Conservation (phyloP, 768 basidiomycete species). For the Filobasidium wieringae region DNA sequence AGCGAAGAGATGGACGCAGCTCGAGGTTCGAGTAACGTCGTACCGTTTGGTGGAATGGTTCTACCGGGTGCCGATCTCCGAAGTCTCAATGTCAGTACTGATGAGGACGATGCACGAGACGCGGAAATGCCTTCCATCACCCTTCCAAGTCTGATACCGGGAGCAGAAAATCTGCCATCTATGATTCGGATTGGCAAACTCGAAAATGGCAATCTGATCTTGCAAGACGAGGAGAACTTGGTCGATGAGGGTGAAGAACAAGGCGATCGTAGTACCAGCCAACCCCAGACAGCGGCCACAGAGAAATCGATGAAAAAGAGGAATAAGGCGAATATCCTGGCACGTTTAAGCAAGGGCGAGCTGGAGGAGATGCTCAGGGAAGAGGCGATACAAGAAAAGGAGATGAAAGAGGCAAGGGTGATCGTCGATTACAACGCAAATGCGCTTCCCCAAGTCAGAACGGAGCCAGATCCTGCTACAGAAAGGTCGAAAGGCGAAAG, state of each 20-base stretch:
- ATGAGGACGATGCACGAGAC: neutral
- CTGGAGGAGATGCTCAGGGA: slow-evolving; percentile 8
- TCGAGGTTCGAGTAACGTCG: neutral
- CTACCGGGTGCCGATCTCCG: slow-evolving; percentile 3
- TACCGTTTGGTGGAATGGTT: slow-evolving; percentile 12
- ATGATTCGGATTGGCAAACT: slow-evolving; percentile 13
- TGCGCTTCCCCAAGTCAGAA: neutral
- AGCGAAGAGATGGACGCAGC: slow-evolving; percentile 9
- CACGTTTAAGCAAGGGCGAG: slow-evolving; percentile 1
- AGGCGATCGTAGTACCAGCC: neutral
- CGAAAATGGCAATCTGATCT: slow-evolving; percentile 13
- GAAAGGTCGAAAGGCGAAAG: neutral
- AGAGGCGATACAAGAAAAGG: slow-evolving; percentile 1
- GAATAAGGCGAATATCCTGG: slow-evolving; percentile 5
- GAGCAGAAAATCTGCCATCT: neutral
- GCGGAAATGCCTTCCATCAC: slow-evolving; percentile 8
- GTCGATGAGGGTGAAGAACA: neutral
- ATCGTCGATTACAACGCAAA: neutral
- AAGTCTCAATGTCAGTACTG: neutral
- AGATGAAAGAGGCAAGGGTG: neutral
- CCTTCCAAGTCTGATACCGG: slow-evolving; percentile 8
- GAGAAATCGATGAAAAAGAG: neutral
- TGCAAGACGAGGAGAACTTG: slow-evolving; percentile 9
- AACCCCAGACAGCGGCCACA: no score
- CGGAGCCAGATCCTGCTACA: neutral